Percentiles rank a stretch among this genome's conserved stretches.
These are phyloP conservation scores for Dothideomycetes sp. DNA, from an alignment of 2,329 filamentous ascomycete species.

Conservation along the genomic window DNA sequence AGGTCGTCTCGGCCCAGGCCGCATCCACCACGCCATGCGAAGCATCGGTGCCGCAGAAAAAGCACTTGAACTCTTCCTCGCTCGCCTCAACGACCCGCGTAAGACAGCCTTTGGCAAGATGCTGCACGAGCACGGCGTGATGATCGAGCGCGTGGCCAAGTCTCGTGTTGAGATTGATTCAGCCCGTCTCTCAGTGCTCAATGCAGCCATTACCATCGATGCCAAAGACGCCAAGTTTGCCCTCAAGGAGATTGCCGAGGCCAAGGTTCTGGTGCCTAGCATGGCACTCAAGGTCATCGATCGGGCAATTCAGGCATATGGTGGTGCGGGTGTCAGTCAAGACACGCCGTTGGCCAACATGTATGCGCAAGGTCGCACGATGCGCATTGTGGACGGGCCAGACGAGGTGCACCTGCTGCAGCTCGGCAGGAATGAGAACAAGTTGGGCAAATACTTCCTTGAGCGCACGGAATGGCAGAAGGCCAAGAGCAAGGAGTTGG, in stretches of 20 bases:
- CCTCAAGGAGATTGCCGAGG: slow-evolving; percentile 86
- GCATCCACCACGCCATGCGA: slow-evolving; percentile 97
- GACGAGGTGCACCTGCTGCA: slow-evolving; percentile 90
- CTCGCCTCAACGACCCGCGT: slow-evolving; percentile 79
- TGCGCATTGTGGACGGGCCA: slow-evolving; percentile 57
- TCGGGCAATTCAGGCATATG: slow-evolving; percentile 85
- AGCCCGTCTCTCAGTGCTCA: slow-evolving; percentile 78
- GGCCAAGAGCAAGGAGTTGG: slow-evolving; percentile 52
- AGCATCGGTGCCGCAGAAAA: slow-evolving; percentile 82
- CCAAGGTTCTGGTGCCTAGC: slow-evolving; percentile 81
- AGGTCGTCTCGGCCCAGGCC: slow-evolving; percentile 85
- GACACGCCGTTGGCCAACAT: slow-evolving; percentile 76
- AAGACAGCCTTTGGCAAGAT: slow-evolving; percentile 89
- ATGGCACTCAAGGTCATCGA: slow-evolving; percentile 82
- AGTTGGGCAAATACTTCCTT: slow-evolving; percentile 46
- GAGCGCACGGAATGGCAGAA: slow-evolving; percentile 54
- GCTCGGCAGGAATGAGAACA: slow-evolving; percentile 72
- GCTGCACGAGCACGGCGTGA: slow-evolving; percentile 80
- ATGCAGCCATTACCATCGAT: slow-evolving; percentile 93
- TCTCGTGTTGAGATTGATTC: slow-evolving; percentile 91
- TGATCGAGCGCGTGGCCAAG: slow-evolving; percentile 88
- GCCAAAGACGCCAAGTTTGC: slow-evolving; percentile 77
- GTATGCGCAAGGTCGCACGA: slow-evolving; percentile 24
- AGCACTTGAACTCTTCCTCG: slow-evolving; percentile 89
- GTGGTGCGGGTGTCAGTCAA: slow-evolving; percentile 82